phyloP scores from a whole-genome alignment of 177 flowering plant genomes.

The Vitis hybrid region DNA sequence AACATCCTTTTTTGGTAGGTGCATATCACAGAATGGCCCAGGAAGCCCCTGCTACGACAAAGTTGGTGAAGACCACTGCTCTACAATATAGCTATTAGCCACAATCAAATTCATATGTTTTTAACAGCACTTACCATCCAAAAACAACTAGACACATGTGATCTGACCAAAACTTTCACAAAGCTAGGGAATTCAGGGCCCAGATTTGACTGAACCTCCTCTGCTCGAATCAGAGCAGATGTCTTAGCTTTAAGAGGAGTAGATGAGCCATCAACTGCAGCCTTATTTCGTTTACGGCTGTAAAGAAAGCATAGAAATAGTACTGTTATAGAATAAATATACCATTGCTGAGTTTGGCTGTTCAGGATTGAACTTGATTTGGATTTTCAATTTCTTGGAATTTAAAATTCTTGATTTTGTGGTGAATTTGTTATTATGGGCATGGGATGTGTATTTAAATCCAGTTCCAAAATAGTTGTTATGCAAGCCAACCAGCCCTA shows the following conservation, averaged over 20 bases:
- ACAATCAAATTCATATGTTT: neutral
- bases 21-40: constrained; percentile 40
- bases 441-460: too few species aligned
- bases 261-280: neutral
- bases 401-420: too few species aligned
- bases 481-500: too few species aligned
- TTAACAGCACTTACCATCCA: constrained; percentile 50
- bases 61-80: neutral
- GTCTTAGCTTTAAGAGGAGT: constrained; percentile 23
- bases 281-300: constrained; percentile 14
- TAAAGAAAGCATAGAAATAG: constrained; percentile 4
- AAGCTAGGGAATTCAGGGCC: constrained; percentile 49
- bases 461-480: too few species aligned
- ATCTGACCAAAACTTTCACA: constrained; percentile 48
- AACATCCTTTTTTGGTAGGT: constrained; percentile 31
- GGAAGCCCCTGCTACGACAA: constrained; percentile 53
- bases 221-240: constrained; percentile 44
- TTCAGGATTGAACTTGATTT: too few species aligned
- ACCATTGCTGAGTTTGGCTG: too few species aligned
- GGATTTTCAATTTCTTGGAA: too few species aligned
- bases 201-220: constrained; percentile 42
- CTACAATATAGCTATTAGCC: neutral
- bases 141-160: constrained; percentile 64
- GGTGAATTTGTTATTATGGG: too few species aligned
- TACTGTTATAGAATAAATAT: neutral